A percentile compares a stretch with the other conserved stretches of the same genome.
These are phyloP conservation scores for Acanthamoeba triangularis DNA, from an alignment of 208 protist genomes.

Conservation along the genomic window DNA sequence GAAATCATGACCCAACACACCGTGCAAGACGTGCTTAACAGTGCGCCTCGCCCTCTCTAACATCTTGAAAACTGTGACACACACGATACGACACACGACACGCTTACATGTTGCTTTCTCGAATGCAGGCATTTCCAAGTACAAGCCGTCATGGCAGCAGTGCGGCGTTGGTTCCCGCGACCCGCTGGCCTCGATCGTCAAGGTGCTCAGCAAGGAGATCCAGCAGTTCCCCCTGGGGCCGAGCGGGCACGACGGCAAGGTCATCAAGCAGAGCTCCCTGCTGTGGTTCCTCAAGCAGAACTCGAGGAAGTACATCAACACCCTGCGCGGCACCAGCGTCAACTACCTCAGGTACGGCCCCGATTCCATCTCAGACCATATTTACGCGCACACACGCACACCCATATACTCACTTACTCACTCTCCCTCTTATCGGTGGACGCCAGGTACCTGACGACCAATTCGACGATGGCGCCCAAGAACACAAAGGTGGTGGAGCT, in stretches of 20 bases:
- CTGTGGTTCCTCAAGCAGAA: constrained; percentile 54
- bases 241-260: not conserved
- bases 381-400: not conserved
- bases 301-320: not conserved
- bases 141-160: constrained; percentile 27
- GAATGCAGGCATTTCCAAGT: constrained; percentile 26
- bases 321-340: constrained; percentile 16
- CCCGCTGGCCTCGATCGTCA: not conserved
- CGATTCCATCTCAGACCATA: not conserved
- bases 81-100: not conserved
- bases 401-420: too few relatives aligned
- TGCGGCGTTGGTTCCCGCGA: not conserved
- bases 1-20: constrained; percentile 19
- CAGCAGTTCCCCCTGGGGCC: constrained; percentile 14
- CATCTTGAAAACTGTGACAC: not conserved
- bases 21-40: constrained; percentile 37
- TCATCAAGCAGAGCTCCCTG: constrained; percentile 23
- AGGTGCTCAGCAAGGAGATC: constrained; percentile 24
- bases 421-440: too few relatives aligned
- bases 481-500: constrained; percentile 44
- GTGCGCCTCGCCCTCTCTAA: not conserved
- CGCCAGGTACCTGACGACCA: constrained; percentile 1
- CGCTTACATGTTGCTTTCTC: not conserved
- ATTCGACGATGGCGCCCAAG: constrained; percentile 32
- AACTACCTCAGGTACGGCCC: not conserved